These are phyloP conservation scores for Lodderomyces elongisporus DNA, from an alignment of 1,139 yeast genomes.

Conservation along the genomic window DNA sequence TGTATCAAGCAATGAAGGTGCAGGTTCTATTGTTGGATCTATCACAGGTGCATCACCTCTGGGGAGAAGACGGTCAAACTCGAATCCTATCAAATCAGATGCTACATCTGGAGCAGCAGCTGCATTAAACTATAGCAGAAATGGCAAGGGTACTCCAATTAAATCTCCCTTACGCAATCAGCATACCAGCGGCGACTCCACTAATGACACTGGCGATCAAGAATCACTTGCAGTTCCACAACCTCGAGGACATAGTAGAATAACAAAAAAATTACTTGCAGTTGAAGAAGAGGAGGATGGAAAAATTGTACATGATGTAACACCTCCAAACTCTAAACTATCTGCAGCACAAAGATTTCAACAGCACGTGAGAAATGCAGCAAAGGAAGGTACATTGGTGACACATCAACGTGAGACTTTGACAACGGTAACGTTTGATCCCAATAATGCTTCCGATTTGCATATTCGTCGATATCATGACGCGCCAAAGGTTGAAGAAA, in stretches of 20 bases:
- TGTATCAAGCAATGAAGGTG: conserved; percentile 5
- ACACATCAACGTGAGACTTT: conserved; percentile 37
- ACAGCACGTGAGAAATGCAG: conserved; percentile 36
- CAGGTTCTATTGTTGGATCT: not conserved
- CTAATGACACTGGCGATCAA: no score
- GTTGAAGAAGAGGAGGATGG: conserved; percentile 23
- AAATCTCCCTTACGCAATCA: not conserved
- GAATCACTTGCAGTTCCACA: no score
- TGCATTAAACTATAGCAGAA: conserved; percentile 21
- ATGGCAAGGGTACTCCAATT: not conserved
- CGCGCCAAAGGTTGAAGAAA: conserved; percentile 2
- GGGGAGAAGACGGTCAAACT: conserved; percentile 31
- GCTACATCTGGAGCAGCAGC: conserved; percentile 37
- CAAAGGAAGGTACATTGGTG: conserved; percentile 34
- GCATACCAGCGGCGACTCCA: not conserved
- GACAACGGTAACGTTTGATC: conserved; percentile 38
- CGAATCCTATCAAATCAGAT: conserved; percentile 24
- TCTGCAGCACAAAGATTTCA: conserved; percentile 41
- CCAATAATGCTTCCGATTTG: conserved; percentile 31
- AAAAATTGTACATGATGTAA: not conserved
- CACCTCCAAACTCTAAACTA: conserved; percentile 15
- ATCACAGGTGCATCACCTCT: not conserved
- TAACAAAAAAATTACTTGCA: conserved; percentile 15
- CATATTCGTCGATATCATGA: conserved; percentile 21
- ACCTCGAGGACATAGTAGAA: conserved; percentile 7